These are phyloP conservation scores for Eutrema yunnanense DNA, from an alignment of 345 rosid species.

Conservation along the genomic window DNA sequence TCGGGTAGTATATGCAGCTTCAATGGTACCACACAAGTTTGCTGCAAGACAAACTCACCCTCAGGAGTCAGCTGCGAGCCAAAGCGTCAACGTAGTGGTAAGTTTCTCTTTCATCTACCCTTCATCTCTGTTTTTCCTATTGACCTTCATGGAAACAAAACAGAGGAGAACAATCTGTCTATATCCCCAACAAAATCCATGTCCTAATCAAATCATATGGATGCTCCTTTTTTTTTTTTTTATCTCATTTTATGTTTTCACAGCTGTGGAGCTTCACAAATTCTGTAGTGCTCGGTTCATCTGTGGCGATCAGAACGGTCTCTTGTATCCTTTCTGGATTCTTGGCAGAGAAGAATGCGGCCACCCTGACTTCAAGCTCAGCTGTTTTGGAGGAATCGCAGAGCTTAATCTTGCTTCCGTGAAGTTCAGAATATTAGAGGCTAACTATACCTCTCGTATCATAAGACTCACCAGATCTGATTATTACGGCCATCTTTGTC, in stretches of 20 bases:
- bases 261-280: not conserved
- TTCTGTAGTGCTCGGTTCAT: not conserved
- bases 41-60: not conserved
- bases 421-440: constrained; percentile 20
- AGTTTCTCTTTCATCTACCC: not conserved
- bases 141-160: not conserved
- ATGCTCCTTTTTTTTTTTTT: not conserved
- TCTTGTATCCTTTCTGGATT: constrained; percentile 36
- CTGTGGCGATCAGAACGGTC: not conserved
- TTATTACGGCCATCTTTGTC: constrained; percentile 19
- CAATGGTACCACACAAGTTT: not conserved
- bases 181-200: not conserved
- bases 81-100: constrained; percentile 1
- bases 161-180: not conserved
- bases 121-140: not conserved
- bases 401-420: constrained; percentile 18
- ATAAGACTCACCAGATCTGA: constrained; percentile 31
- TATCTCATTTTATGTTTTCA: not conserved
- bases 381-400: not conserved
- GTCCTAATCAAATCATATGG: not conserved
- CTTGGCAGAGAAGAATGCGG: constrained; percentile 29
- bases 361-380: constrained; percentile 29
- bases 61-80: not conserved
- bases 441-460: not conserved
- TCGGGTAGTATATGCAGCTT: not conserved